Evolutionary conservation across 257 asterid species (phyloP).

Genomic region (Primulina eburnea): DNA sequence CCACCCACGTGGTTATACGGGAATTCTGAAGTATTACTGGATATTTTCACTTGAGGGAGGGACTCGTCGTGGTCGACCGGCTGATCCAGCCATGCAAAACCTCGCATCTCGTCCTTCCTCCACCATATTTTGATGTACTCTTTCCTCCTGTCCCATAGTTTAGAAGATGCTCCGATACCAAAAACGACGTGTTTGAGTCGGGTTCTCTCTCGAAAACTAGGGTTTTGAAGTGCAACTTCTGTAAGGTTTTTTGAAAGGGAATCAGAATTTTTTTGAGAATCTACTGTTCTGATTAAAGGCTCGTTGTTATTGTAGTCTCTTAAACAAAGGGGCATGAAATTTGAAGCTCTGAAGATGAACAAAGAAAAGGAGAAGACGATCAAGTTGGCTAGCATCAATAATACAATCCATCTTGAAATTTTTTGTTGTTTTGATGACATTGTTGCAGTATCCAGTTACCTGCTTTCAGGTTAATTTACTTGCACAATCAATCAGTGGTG

Average conservation of each 20-base stretch:
- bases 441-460: not conserved
- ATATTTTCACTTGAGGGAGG: not conserved
- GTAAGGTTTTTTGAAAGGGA: not conserved
- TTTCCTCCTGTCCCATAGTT: not conserved
- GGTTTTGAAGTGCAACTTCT: not conserved
- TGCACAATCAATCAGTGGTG: too few relatives aligned
- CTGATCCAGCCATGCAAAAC: not conserved
- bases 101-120: not conserved
- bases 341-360: not conserved
- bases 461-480: not conserved
- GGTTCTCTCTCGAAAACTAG: not conserved
- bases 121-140: slow-evolving; percentile 11
- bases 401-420: not conserved
- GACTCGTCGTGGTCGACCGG: not conserved
- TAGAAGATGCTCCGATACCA: slow-evolving; percentile 27
- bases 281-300: not conserved
- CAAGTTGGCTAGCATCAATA: not conserved
- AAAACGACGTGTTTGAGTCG: slow-evolving; percentile 24
- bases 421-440: not conserved
- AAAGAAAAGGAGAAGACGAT: not conserved
- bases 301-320: not conserved
- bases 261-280: not conserved
- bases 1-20: not conserved
- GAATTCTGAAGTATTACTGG: not conserved
- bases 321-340: not conserved